Base-by-base conservation (phyloP, 352 stramenopile species). In the Blastocystis sp. region DNA sequence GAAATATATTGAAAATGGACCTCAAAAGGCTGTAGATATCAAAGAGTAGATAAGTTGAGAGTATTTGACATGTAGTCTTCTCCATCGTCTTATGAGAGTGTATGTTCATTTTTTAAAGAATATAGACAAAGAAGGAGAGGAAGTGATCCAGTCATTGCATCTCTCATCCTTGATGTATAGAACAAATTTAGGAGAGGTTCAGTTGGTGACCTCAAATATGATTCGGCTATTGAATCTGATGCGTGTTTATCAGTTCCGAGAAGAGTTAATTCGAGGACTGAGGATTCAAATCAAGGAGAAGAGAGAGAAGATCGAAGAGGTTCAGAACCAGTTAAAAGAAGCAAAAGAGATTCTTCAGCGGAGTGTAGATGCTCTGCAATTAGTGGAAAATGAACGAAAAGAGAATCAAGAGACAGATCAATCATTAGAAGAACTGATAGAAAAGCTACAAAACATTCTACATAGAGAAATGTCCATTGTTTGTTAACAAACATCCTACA, bases 401-500 rank as follows among this genome's bases (percentile, higher is more conserved):
- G 24, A 24, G 24, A 52, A 32, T 80, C 46, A 35, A 24, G 5
- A 27, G 7, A 29, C 27, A 65, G 21, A 42, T 46, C 5, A n/a
- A 69, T 11, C 16, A 46, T 9, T 46, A 46, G 9, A 46, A 9
- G 39, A 46, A 46, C 39, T 46, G 9, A 46, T 46, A 46, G 9
- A 2, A 9, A 9, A 9, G 9, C 39, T 46, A 9, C 2, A 9
- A 9, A 2, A 46, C 39, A 46, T 46, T 9, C 39, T 46, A 9
- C 39, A 46, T 9, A 46, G 9, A 2, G 9, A 9, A 2, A 46
- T 9, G 11, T 52, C 1, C 63, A 16, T 46, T 67, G 46, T 66
- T 83, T 49, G 1, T 66, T 83, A 83, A 83, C 71, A 83, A 83
- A 83, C 71, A 83, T 5, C 19, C 1, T 37, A 83, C 71, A 83